These are phyloP conservation scores for Spiraea crenata DNA, from an alignment of 331 rosid species.

Conservation along the genomic window DNA sequence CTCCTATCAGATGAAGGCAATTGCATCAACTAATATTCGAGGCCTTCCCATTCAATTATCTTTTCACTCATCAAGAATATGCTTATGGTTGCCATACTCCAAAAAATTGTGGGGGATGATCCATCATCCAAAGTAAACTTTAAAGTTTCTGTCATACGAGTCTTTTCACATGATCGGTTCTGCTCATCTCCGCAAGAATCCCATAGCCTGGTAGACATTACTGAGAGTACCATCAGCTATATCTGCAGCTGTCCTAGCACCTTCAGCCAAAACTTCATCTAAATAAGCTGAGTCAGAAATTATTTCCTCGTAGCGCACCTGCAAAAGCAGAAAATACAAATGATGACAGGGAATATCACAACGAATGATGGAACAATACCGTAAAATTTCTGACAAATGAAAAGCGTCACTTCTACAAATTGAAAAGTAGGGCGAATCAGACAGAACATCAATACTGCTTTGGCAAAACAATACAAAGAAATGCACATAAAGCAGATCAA, in stretches of 20 bases:
- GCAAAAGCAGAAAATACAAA: conserved; percentile 30
- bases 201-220: conserved; percentile 90
- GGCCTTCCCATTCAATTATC: conserved; percentile 28
- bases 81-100: conserved; percentile 30
- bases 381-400: conserved; percentile 9
- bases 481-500: neutral
- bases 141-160: conserved; percentile 37
- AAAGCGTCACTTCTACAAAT: neutral
- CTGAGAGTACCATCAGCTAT: conserved; percentile 72
- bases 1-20: conserved; percentile 13
- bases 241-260: conserved; percentile 73
- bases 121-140: conserved; percentile 27
- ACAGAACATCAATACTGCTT: neutral
- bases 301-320: conserved; percentile 81
- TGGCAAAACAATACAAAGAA: neutral
- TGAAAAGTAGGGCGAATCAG: conserved; percentile 2
- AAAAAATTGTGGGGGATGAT: conserved; percentile 27
- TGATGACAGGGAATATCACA: conserved; percentile 1
- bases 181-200: conserved; percentile 59
- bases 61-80: conserved; percentile 29
- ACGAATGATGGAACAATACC: conserved; percentile 16
- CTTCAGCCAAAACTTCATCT: conserved; percentile 76
- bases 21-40: conserved; percentile 22
- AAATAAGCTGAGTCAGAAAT: conserved; percentile 76
- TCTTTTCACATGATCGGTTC: conserved; percentile 27